Conservation (phyloP, 495 filamentous ascomycete genomes). For the Xylaria acuta region DNA sequence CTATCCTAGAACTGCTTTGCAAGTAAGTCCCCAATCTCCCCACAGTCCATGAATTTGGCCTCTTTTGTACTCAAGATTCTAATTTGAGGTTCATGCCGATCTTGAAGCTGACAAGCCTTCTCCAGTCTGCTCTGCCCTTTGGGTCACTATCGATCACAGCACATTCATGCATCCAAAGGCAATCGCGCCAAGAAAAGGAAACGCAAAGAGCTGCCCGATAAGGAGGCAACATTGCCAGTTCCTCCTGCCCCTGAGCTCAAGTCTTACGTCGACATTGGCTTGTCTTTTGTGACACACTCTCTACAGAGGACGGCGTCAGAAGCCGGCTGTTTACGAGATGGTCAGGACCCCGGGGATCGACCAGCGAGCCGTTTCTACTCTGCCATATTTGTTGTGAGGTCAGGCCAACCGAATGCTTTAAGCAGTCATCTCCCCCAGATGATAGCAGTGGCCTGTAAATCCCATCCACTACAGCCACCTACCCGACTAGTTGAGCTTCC, state of each 20-base stretch:
- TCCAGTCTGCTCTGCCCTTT: constrained; percentile 63
- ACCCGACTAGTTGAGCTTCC: constrained; percentile 63
- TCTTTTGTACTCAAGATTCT: neutral
- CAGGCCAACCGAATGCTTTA: constrained; percentile 55
- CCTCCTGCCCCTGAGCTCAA: constrained; percentile 56
- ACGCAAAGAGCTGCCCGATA: constrained; percentile 38
- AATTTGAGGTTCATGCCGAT: neutral
- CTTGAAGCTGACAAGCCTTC: constrained; percentile 1
- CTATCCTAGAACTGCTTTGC: constrained; percentile 62
- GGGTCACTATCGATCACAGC: constrained; percentile 56
- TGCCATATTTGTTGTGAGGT: constrained; percentile 60
- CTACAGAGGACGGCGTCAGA: constrained; percentile 52
- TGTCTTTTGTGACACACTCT: constrained; percentile 61
- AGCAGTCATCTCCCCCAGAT: constrained; percentile 67
- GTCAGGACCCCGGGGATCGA: constrained; percentile 7
- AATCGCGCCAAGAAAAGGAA: constrained; percentile 56
- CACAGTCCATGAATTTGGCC: neutral
- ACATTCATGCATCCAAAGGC: constrained; percentile 59
- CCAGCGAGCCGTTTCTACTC: constrained; percentile 40
- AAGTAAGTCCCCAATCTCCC: constrained; percentile 41
- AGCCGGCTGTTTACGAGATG: constrained; percentile 7
- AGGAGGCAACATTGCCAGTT: constrained; percentile 6
- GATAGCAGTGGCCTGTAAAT: constrained; percentile 56
- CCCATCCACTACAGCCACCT: constrained; percentile 42
- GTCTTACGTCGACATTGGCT: constrained; percentile 62